Percentiles rank a stretch among this genome's conserved stretches.
Conservation (phyloP, 192 early-diverging fungal genomes). For the Umbelopsis sp. region DNA sequence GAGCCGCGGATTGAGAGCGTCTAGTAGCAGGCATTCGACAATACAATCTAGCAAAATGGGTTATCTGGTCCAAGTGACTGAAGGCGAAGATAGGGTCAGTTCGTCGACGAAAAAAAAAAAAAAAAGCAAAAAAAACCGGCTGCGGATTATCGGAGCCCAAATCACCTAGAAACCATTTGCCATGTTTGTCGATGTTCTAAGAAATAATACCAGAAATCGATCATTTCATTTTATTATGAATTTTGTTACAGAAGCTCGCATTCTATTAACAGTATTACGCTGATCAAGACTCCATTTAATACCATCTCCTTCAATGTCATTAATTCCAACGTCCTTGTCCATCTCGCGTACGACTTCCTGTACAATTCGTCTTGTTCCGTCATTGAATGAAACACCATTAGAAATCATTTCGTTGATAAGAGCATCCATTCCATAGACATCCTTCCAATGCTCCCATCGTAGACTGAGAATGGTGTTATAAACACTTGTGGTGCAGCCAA, state of each 20-base stretch:
- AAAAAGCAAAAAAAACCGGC: neutral
- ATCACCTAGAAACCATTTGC: neutral
- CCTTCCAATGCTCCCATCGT: slow-evolving; percentile 45
- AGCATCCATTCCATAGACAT: slow-evolving; percentile 39
- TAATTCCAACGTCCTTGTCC: slow-evolving; percentile 5
- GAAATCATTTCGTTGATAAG: slow-evolving; percentile 43
- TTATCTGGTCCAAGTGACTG: neutral
- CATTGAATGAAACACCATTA: slow-evolving; percentile 39
- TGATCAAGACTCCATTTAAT: slow-evolving; percentile 30
- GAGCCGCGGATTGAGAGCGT: neutral
- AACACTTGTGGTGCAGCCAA: slow-evolving; percentile 34
- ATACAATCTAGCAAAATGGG: neutral
- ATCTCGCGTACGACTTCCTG: slow-evolving; percentile 19
- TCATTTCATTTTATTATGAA: slow-evolving; percentile 23
- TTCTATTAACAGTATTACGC: slow-evolving; percentile 11
- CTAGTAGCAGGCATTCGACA: slow-evolving; percentile 7
- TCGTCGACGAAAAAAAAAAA: slow-evolving; percentile 13
- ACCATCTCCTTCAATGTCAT: slow-evolving; percentile 5
- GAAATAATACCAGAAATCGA: neutral
- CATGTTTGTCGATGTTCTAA: neutral
- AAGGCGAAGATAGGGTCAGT: neutral
- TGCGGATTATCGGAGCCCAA: neutral
- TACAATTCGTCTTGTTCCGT: slow-evolving; percentile 23
- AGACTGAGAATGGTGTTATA: slow-evolving; percentile 37
- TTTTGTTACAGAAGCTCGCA: slow-evolving; percentile 30